Base-by-base conservation (phyloP, 139 green algal species). In the Zygnema circumcarinatum region DNA sequence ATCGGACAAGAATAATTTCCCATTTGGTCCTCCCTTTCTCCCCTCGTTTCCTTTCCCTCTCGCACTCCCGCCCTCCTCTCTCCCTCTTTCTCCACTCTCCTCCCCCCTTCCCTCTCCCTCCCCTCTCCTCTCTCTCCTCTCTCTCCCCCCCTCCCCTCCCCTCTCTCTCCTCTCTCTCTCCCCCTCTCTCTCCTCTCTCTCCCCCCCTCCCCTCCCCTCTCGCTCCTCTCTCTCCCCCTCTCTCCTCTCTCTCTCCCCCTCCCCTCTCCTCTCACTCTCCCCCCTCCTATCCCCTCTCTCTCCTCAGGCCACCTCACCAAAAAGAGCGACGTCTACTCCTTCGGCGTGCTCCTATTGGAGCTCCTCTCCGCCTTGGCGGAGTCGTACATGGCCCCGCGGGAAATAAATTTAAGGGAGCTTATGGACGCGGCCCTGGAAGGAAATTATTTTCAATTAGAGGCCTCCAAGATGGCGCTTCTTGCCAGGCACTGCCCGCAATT, bases 311-410 rank as follows among this genome's bases (percentile, higher is more conserved):
- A 41, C 22, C 76, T 83, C 3, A 83, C 76, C 33, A 54, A 83
- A 53, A 83, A 83, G 76, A 83, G 76, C 22, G 76, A 83, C 36
- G 76, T 83, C 2, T 83, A 83, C 11, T 69, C 33, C 3, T 83
- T 83, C 22, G 76, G 76, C 16, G 76, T 83, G 16, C 20, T 83
- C 11, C 33, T 83, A 36, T 21, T 83, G 76, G 33, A 83, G 11
- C 76, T 83, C 7, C 33, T 83, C 20, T 31, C 47, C 16, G 47
- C 47, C 16, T 62, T 7, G 47, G 47, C 47, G 7, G 7, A 62
- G 16, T 16, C 47, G 7, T 62, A 25, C 16, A 25, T 62, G 47
- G 47, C 47, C 47, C 7, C 7, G 16, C 7, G 47, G 16, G 47
- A 62, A 7, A 7, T 62, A 7, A 62, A 62, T 25, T 62, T 62